Evolutionary conservation across 805 yeast species (phyloP), one percentile per base, ranked within the genome.

Genomic region (Myxozyma neotropica): DNA sequence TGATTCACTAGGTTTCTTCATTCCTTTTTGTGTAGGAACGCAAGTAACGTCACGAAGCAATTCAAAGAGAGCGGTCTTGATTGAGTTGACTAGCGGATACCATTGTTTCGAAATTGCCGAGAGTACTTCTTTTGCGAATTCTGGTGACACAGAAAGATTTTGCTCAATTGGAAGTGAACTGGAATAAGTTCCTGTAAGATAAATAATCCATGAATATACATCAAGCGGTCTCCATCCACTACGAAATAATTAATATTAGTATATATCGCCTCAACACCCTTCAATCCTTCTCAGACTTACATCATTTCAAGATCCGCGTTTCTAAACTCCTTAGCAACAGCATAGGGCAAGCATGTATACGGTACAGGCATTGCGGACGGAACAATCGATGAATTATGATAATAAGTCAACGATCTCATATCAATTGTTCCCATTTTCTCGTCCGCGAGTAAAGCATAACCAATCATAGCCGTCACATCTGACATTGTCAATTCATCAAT

Each of bases 21-120:
- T 70, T 0, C 79, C 79, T 15, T 66, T 63, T 35, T 73, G 73
- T 1, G 79, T 76, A 0, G 79, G 76, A 26, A 75, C 69, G 45
- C 76, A 73, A 4, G 68, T 61, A 8, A 64, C 55, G 3, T 49
- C 27, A 6, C 48, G 19, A 33, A 75, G 50, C 29, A 51, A 27
- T 5, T 58, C 35, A 4, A 27, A 40, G 3, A 73, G 27, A 1
- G 31, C 49, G 6, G 35, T 35, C 24, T 65, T 49, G 13, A 53
- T 55, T 0, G 51, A 38, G 3, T 51, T 26, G 7, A 53, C 33
- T 13, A 69, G 45, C 3, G 65, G 50, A 1, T 39, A 39, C 77
- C 78, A 74, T 2, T 58, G 40, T n/a, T 59, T 39, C 26, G 68
- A 51, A 3, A 72, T 33, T 3, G 67, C 64, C 27, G 58, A 62